Base-by-base conservation (phyloP, 495 filamentous ascomycete genomes). In the Chaetomium fimeti region DNA sequence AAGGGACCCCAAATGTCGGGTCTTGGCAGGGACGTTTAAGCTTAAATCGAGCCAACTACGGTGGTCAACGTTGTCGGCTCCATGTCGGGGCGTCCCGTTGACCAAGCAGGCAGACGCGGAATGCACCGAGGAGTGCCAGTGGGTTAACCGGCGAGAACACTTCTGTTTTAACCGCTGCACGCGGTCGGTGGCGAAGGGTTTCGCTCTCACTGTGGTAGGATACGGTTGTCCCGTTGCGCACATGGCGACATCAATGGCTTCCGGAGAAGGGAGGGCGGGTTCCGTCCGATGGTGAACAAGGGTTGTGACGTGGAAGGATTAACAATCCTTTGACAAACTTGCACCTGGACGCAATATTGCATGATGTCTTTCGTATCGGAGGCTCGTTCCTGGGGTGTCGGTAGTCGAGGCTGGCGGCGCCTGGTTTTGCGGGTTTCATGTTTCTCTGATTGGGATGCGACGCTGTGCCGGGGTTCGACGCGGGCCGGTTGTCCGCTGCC, bases 11-110 rank as follows among this genome's bases (percentile, higher is more conserved):
- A 52, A 52, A 52, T 42, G 36, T 42, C 59, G 48, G 40, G 59
- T 27, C 59, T 61, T 61, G 59, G 59, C 59, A 53, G 48, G 32
- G 48, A 53, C 48, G n/a, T 60, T 61, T 61, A 61, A 61, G 59
- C 59, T 61, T 61, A 61, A 42, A 27, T 61, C 28, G 20, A 40
- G 42, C 47, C 20, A 59, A 59, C 20, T 57, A 5, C 8, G 0
- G 8, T 32, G 51, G 25, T 12, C 49, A 18, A 16, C 11, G 22
- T 52, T 52, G 25, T 49, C 45, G 3, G 20, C 7, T 11, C 16
- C n/a, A 9, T 20, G 45, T 24, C 45, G 18, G 18, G 20, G 16
- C n/a, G 18, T 24, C 40, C 40, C 40, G 40, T 3, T 18, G 40
- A 40, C 40, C 40, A 5, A 43, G 1, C 32, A 36, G 32, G 32